phyloP scores from a whole-genome alignment of 768 basidiomycete species.

The Termitomyces bulborhizus region DNA sequence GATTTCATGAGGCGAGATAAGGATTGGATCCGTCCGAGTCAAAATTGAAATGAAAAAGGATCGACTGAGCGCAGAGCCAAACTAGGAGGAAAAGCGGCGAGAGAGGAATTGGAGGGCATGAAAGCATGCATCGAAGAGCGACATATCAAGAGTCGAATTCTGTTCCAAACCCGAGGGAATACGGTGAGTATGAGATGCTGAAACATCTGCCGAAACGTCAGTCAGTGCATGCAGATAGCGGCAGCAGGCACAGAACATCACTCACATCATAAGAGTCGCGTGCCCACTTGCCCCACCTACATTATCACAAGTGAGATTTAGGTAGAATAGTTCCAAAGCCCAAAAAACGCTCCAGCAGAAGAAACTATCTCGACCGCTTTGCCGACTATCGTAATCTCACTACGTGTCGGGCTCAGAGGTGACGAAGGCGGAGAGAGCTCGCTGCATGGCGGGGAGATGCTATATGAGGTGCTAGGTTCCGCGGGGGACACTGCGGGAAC shows the following conservation, averaged over 20 bases:
- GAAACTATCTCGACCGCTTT: slow-evolving; percentile 75
- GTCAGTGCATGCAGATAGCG: background rate
- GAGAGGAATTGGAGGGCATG: background rate
- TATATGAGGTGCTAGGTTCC: slow-evolving; percentile 30
- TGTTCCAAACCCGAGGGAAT: background rate
- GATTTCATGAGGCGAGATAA: background rate
- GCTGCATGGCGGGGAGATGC: slow-evolving; percentile 17
- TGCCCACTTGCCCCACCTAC: background rate
- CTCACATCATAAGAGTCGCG: slow-evolving; percentile 1
- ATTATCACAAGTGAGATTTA: background rate
- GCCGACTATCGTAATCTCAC: slow-evolving; percentile 31
- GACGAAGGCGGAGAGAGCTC: slow-evolving; percentile 12
- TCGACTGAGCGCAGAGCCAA: background rate
- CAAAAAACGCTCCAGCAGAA: slow-evolving; percentile 72
- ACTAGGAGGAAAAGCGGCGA: background rate
- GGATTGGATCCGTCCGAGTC: background rate
- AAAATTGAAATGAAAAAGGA: background rate
- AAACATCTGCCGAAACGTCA: background rate
- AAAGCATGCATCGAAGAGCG: no score
- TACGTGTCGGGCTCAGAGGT: slow-evolving; percentile 12
- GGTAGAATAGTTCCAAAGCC: slow-evolving; percentile 32
- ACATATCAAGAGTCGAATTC: background rate
- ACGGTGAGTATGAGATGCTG: background rate
- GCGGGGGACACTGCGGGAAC: slow-evolving; percentile 25
- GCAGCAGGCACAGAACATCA: background rate